Conservation (phyloP, 768 basidiomycete species). For the Phanerochaete carnosa region DNA sequence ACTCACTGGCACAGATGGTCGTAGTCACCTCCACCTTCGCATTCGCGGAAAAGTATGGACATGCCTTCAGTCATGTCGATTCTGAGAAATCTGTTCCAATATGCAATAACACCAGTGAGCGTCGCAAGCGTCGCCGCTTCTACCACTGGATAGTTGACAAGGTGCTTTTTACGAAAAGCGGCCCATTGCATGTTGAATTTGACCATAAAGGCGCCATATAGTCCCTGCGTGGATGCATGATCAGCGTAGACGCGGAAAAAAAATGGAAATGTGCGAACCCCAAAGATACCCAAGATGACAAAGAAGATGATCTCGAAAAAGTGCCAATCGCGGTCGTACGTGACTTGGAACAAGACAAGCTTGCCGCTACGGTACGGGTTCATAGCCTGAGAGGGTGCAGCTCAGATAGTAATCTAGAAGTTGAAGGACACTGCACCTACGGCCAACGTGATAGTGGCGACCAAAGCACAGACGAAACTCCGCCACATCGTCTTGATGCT, state of each 20-base stretch:
- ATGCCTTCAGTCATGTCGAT: slow-evolving; percentile 98
- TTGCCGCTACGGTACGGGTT: slow-evolving; percentile 98
- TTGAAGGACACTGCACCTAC: slow-evolving; percentile 46
- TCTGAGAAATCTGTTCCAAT: slow-evolving; percentile 90
- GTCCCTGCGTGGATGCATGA: slow-evolving; percentile 52
- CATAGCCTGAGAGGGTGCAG: slow-evolving; percentile 63
- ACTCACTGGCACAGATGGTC: slow-evolving; percentile 94
- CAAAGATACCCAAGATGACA: slow-evolving; percentile 92
- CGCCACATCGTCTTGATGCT: slow-evolving; percentile 99
- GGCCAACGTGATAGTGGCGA: slow-evolving; percentile 93
- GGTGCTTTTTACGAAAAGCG: slow-evolving; percentile 89
- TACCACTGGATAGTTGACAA: slow-evolving; percentile 77
- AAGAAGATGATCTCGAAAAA: slow-evolving; percentile 99
- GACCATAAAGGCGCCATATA: slow-evolving; percentile 96
- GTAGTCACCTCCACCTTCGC: slow-evolving; percentile 89
- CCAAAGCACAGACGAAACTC: slow-evolving; percentile 94
- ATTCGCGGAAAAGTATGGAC: slow-evolving; percentile 93
- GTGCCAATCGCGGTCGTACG: slow-evolving; percentile 97
- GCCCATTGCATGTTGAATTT: slow-evolving; percentile 96
- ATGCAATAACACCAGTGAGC: slow-evolving; percentile 88
- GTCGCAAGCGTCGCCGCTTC: slow-evolving; percentile 88
- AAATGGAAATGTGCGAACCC: slow-evolving; percentile 47
- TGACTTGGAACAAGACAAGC: slow-evolving; percentile 96
- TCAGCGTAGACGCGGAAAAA: neutral
- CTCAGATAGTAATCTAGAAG: neutral